Percentiles rank a stretch among this genome's conserved stretches.
Evolutionary conservation across 768 basidiomycete species (phyloP).

Genomic region (Panus rudis): DNA sequence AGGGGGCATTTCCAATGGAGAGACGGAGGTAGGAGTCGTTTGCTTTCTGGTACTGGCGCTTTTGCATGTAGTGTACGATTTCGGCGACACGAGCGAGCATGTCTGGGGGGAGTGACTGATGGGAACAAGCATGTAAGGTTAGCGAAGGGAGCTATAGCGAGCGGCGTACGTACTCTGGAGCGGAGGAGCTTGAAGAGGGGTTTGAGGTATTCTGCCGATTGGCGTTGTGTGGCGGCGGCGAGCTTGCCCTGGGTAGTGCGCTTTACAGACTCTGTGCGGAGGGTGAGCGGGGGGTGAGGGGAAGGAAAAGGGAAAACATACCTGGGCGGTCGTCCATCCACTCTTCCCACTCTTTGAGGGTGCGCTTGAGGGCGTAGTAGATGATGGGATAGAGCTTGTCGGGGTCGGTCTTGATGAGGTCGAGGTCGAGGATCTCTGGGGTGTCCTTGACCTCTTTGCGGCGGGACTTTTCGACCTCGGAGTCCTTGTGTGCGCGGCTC

Average conservation of each 20-base stretch:
- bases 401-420: slow-evolving; percentile 80
- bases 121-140: background rate
- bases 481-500: slow-evolving; percentile 34
- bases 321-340: slow-evolving; percentile 92
- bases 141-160: background rate
- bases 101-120: slow-evolving; percentile 71
- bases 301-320: slow-evolving; percentile 26
- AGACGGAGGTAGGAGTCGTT: slow-evolving; percentile 97
- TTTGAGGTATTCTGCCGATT: slow-evolving; percentile 94
- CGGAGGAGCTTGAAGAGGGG: slow-evolving; percentile 90
- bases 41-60: slow-evolving; percentile 88
- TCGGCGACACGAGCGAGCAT: slow-evolving; percentile 84
- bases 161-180: slow-evolving; percentile 59
- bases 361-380: slow-evolving; percentile 90
- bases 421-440: slow-evolving; percentile 69
- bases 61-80: slow-evolving; percentile 96
- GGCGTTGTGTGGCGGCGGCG: slow-evolving; percentile 91
- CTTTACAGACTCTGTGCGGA: slow-evolving; percentile 65
- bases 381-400: slow-evolving; percentile 96
- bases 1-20: slow-evolving; percentile 97
- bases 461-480: slow-evolving; percentile 46
- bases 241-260: slow-evolving; percentile 87
- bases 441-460: slow-evolving; percentile 42
- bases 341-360: slow-evolving; percentile 93
- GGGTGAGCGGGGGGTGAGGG: background rate